Evolutionary conservation across 495 filamentous ascomycete species (phyloP), one percentile per base, ranked within the genome.

Genomic region (Penicillium waksmanii): DNA sequence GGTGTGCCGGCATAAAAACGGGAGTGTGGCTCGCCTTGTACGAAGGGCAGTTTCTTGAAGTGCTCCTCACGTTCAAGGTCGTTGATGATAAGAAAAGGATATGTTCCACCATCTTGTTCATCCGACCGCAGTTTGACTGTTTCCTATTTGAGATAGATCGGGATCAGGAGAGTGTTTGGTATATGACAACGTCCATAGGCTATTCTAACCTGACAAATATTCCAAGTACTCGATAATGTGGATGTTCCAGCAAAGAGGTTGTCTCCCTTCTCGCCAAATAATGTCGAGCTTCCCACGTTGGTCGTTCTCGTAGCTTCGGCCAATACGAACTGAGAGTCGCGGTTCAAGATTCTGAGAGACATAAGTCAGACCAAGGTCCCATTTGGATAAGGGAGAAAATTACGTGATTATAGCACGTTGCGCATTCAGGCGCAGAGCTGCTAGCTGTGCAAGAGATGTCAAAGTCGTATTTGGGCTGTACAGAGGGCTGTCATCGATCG

Each of bases 51-150:
- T 3, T 63, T 40, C 34, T 58, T 57, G 57, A 67, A 77, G 12
- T 48, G 63, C 21, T 60, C 58, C 46, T 77, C 67, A 10, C 65
- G 31, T n/a, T 60, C 50, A 7, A 77, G 52, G 50, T 77, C 66
- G 19, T 63, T 19, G 8, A 63, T 47, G 5, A 58, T 48, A 36
- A 59, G 59, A 18, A 56, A 63, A 12, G 51, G 46, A 47, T 56
- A 57, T 51, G 66, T 56, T 84, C 81, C 11, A 79, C 79, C 47
- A 82, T 68, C 42, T 80, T 79, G 53, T 82, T 82, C 55, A 69
- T 80, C 27, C 27, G 27, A 31, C 8, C 27, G 27, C 8, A 31
- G 6, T 8, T 31, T 31, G 27, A 31, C 27, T 31, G 27, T 31
- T 9, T 31, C 27, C 27, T 31, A 31, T 31, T 31, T 31, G 3